Evolutionary conservation across 305 asterid genomes (phyloP).

Genomic region (Plantago lanceolata): DNA sequence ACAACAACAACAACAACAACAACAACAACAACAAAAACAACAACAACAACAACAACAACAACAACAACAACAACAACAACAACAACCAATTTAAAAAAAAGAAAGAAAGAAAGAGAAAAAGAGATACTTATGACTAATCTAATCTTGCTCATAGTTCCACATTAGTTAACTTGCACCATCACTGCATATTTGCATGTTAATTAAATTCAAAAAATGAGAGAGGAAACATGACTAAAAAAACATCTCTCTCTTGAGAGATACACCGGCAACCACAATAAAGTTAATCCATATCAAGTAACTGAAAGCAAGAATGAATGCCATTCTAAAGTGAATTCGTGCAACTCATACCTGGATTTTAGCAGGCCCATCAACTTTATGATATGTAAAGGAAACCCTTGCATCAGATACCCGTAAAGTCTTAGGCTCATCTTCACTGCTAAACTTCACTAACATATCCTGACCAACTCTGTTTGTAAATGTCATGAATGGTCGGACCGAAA

Average conservation of each 20-base stretch:
- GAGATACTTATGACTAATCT: too few species aligned
- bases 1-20: too few species aligned
- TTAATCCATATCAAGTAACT: conserved; percentile 4
- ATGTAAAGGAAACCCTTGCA: conserved; percentile 73
- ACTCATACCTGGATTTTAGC: conserved; percentile 71
- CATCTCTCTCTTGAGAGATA: conserved; percentile 6
- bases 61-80: too few species aligned
- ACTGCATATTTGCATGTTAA: conserved; percentile 11
- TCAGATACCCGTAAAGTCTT: conserved; percentile 69
- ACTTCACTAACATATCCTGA: conserved; percentile 58
- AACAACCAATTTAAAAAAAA: too few species aligned
- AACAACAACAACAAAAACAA: too few species aligned
- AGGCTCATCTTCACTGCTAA: conserved; percentile 79
- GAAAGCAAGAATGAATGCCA: conserved; percentile 10
- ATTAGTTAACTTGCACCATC: not conserved
- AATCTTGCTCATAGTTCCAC: not conserved
- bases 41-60: too few species aligned
- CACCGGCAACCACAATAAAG: conserved; percentile 8
- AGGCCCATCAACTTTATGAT: conserved; percentile 49
- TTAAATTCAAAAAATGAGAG: conserved; percentile 8
- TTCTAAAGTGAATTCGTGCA: conserved; percentile 15
- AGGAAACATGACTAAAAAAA: not conserved
- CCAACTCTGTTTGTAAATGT: conserved; percentile 96
- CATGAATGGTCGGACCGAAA: conserved; percentile 75
- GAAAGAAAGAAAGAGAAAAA: too few species aligned